These are phyloP conservation scores for Lepidopterella palustris DNA, from an alignment of 495 filamentous ascomycete genomes.

Conservation along the genomic window DNA sequence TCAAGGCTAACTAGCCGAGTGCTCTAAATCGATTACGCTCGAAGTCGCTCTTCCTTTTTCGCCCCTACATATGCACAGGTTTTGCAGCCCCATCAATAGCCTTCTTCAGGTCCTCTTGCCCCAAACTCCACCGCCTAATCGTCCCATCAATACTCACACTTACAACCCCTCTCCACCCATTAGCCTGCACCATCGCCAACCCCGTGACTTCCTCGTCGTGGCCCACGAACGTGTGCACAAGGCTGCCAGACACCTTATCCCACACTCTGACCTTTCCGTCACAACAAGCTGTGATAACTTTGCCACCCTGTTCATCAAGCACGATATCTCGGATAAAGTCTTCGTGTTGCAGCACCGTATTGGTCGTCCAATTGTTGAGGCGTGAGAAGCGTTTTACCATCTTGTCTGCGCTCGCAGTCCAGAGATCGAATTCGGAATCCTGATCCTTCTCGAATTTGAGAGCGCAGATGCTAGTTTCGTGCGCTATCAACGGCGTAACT, in stretches of 20 bases:
- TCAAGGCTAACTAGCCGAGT: no score
- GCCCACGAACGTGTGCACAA: slow-evolving; percentile 70
- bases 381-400: slow-evolving; percentile 68
- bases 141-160: slow-evolving; percentile 88
- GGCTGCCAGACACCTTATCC: slow-evolving; percentile 66
- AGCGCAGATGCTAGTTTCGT: slow-evolving; percentile 85
- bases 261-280: slow-evolving; percentile 90
- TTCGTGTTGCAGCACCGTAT: slow-evolving; percentile 67
- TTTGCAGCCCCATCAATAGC: no score
- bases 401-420: slow-evolving; percentile 85
- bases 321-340: slow-evolving; percentile 84
- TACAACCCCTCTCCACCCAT: no score
- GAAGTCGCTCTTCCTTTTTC: no score
- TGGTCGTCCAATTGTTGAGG: slow-evolving; percentile 56
- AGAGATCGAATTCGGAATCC: slow-evolving; percentile 66
- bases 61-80: no score
- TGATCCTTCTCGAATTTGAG: no score
- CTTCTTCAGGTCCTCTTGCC: slow-evolving; percentile 54
- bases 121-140: slow-evolving; percentile 71
- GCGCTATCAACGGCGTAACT: slow-evolving; percentile 55
- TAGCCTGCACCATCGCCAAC: slow-evolving; percentile 51
- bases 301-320: slow-evolving; percentile 62
- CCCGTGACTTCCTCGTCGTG: slow-evolving; percentile 92
- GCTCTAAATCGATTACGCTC: no score
- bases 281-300: slow-evolving; percentile 79